Percentiles rank a stretch among this genome's conserved stretches.
These are phyloP conservation scores for Haplosporangium sp. DNA, from an alignment of 371 early-diverging fungal species.

Conservation along the genomic window DNA sequence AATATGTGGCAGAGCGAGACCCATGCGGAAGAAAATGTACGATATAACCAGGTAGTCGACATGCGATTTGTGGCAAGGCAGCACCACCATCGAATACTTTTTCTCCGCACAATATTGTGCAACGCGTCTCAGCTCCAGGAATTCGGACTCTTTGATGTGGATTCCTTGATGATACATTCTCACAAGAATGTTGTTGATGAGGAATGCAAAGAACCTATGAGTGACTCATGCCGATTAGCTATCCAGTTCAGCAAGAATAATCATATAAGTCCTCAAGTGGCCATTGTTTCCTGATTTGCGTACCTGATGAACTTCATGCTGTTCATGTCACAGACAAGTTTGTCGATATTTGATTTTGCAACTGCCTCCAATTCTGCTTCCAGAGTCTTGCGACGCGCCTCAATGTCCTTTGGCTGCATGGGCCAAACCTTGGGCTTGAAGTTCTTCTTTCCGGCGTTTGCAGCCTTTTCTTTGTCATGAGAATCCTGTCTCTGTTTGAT, in stretches of 20 bases:
- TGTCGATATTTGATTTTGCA: slow-evolving; percentile 72
- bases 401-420: slow-evolving; percentile 45
- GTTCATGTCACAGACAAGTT: slow-evolving; percentile 76
- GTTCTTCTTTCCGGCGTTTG: slow-evolving; percentile 52
- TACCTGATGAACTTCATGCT: slow-evolving; percentile 72
- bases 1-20: slow-evolving; percentile 87
- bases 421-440: slow-evolving; percentile 48
- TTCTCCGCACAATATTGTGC: slow-evolving; percentile 62
- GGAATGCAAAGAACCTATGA: slow-evolving; percentile 77
- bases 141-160: slow-evolving; percentile 85
- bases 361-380: slow-evolving; percentile 65
- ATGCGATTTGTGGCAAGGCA: slow-evolving; percentile 92
- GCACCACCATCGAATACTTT: slow-evolving; percentile 79
- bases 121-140: slow-evolving; percentile 69
- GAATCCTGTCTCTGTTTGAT: slow-evolving; percentile 49
- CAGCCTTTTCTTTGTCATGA: slow-evolving; percentile 39
- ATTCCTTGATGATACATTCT: slow-evolving; percentile 88
- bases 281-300: background rate
- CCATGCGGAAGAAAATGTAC: slow-evolving; percentile 85
- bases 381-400: slow-evolving; percentile 56
- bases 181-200: slow-evolving; percentile 79
- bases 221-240: too few relatives aligned
- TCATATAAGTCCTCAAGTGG: too few relatives aligned
- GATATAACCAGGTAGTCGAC: slow-evolving; percentile 90
- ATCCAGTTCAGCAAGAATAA: too few relatives aligned